phyloP scores from a whole-genome alignment of 768 basidiomycete genomes.

The Termitomyces bulborhizus region DNA sequence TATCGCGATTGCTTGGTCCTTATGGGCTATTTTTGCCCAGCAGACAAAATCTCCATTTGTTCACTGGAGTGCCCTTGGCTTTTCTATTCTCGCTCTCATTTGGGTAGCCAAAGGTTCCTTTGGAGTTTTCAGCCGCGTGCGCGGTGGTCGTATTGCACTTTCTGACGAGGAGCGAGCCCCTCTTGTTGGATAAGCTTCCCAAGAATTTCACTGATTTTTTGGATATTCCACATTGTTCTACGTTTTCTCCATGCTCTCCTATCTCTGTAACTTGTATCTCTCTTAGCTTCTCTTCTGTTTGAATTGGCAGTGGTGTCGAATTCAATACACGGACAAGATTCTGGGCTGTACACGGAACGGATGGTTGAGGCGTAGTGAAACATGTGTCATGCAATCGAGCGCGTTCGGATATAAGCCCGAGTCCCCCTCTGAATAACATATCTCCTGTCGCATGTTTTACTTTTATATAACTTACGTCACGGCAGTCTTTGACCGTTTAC shows the following conservation, averaged over 20 bases:
- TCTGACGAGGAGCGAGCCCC: conserved; percentile 87
- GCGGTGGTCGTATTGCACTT: conserved; percentile 51
- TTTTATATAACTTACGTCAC: too few species aligned
- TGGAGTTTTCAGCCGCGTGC: conserved; percentile 43
- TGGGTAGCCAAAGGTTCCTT: conserved; percentile 77
- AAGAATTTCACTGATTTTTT: background rate
- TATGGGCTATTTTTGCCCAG: conserved; percentile 87
- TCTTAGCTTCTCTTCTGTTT: background rate
- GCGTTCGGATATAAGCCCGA: too few species aligned
- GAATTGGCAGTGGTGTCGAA: background rate
- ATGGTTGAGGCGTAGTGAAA: too few species aligned
- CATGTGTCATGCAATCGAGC: too few species aligned
- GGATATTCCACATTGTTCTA: background rate
- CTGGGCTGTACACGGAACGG: too few species aligned
- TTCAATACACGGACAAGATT: too few species aligned
- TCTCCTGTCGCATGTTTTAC: too few species aligned
- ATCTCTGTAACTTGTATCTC: background rate
- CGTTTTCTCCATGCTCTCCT: background rate
- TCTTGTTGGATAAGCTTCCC: conserved; percentile 41
- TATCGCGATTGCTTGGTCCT: conserved; percentile 87
- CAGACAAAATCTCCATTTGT: conserved; percentile 68
- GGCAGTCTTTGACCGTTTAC: too few species aligned
- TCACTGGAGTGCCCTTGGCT: conserved; percentile 85
- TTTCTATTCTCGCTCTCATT: conserved; percentile 77
- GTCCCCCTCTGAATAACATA: too few species aligned